Conservation (phyloP, 106 monocot genomes). For the Narthecium ossifragum region DNA sequence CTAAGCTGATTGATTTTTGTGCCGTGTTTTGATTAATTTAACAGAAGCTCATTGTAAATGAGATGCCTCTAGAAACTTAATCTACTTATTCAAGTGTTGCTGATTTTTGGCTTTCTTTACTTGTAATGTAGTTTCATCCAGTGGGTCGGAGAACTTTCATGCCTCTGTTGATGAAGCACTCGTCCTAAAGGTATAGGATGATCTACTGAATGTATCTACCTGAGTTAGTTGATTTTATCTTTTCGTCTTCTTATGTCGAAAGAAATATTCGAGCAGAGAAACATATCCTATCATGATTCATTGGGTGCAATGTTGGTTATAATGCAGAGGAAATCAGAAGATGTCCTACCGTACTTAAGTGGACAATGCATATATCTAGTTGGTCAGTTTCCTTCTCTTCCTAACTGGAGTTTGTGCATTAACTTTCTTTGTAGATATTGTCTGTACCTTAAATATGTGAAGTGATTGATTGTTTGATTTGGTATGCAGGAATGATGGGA, state of each 20-base stretch:
- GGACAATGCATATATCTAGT: not conserved
- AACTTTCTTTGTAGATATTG: not conserved
- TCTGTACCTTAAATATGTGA: not conserved
- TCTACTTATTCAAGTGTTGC: too few relatives aligned
- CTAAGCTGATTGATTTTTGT: too few relatives aligned
- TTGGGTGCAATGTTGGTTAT: too few relatives aligned
- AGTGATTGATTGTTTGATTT: not conserved
- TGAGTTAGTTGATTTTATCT: too few relatives aligned
- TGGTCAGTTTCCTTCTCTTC: not conserved
- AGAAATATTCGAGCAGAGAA: too few relatives aligned
- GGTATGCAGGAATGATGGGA: conserved; percentile 89
- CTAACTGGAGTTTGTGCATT: too few relatives aligned
- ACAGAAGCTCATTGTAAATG: too few relatives aligned
- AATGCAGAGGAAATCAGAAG: conserved; percentile 3
- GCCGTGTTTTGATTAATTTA: too few relatives aligned
- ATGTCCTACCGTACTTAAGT: not conserved
- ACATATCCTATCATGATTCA: too few relatives aligned
- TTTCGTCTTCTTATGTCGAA: too few relatives aligned
- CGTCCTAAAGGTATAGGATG: not conserved
- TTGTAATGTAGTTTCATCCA: not conserved
- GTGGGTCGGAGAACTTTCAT: not conserved
- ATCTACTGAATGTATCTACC: not conserved
- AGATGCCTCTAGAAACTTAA: too few relatives aligned
- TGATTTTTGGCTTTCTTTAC: too few relatives aligned
- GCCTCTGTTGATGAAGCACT: conserved; percentile 1